A percentile compares a stretch with the other conserved stretches of the same genome.
Conservation (phyloP, 176 grass and related monocot genomes). For the Triticum dicoccoides region DNA sequence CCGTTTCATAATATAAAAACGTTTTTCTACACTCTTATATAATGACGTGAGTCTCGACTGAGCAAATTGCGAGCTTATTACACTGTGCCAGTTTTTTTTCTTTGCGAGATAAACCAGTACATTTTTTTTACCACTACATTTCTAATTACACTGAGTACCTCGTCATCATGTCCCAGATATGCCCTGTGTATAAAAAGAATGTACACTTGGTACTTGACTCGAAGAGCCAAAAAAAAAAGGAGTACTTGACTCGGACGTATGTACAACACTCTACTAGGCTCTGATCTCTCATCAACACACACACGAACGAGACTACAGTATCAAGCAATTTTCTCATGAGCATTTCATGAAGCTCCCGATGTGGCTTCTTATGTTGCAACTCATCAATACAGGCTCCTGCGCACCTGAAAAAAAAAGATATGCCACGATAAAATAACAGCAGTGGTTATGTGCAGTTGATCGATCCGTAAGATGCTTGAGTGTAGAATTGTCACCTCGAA, state of each 20-base stretch:
- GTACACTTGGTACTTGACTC: not conserved
- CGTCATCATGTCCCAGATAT: too few relatives aligned
- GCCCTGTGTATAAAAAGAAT: not conserved
- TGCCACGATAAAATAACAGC: not conserved
- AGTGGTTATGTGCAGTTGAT: not conserved
- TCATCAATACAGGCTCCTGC: conserved; percentile 43
- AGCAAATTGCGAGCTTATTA: too few relatives aligned
- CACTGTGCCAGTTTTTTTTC: too few relatives aligned
- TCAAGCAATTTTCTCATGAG: not conserved
- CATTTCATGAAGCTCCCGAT: not conserved
- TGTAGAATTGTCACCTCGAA: conserved; percentile 46
- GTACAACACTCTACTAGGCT: not conserved
- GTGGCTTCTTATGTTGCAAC: not conserved
- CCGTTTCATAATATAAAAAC: too few relatives aligned
- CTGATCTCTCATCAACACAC: not conserved
- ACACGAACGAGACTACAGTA: not conserved
- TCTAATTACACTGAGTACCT: not conserved
- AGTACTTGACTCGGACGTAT: not conserved
- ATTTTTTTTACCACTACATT: not conserved
- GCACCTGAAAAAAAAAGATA: conserved; percentile 31
- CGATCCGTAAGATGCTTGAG: not conserved
- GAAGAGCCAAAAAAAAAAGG: not conserved
- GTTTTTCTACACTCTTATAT: too few relatives aligned
- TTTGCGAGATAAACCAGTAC: not conserved
- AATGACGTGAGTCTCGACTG: too few relatives aligned